Base-by-base conservation (phyloP, 1,139 yeast species). In the Yamadazyma sp. region DNA sequence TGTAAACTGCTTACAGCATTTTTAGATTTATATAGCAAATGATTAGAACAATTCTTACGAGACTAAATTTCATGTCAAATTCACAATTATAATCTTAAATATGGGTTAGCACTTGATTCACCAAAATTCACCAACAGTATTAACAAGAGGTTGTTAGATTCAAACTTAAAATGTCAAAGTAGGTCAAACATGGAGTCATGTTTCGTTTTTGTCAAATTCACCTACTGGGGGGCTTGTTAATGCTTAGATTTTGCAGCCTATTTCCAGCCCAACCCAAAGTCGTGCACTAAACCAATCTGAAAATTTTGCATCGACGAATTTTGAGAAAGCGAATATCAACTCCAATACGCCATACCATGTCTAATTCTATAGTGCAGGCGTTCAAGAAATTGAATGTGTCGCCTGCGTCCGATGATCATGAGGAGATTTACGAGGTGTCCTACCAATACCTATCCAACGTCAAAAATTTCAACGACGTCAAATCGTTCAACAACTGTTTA, bases 401-500 rank as follows among this genome's bases (percentile, higher is more conserved):
- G 5, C 23, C 51, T 2, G 59, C 55, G 5, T 42, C 49, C 4
- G 56, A 63, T 12, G 72, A 68, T 40, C 73, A 70, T 48, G 68
- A 64, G 39, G 53, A 62, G 27, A 59, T 71, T n/a, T 71, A 52
- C 45, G 64, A 64, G 25, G 65, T 70, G 2, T 67, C 75, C 15
- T 69, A 66, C 44, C 73, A 70, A 37, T 71, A 69, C 46, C 58
- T 71, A 41, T 54, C 70, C 25, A 68, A 68, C 32, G 62, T 68
- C 33, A 67, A 69, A 42, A 53, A 64, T 30, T 71, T 59, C 28
- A 59, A 71, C 31, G 85, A 82, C 48, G 51, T 61, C 16, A 61
- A 64, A 35, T 81, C 88, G 0, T 65, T 81, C 49, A 78, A 73
- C 50, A 73, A 82, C 47, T 79, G 82, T 51, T 60, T 87, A 29